Conservation (phyloP, 805 yeast genomes). For the Yarrowia sp. region DNA sequence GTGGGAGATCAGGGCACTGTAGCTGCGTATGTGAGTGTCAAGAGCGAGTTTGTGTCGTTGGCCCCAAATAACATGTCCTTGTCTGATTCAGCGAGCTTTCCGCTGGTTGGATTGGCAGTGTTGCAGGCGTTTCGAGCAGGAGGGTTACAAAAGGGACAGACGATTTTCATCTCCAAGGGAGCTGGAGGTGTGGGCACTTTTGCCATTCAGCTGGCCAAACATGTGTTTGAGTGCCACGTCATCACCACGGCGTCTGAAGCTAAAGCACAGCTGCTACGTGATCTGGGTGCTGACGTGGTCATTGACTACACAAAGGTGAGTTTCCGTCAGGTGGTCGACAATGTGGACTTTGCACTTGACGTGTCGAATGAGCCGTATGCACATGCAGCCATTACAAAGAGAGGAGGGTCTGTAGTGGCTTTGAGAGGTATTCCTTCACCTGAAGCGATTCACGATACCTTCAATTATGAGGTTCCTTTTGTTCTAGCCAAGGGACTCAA, state of each 20-base stretch:
- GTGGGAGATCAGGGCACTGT: conserved; percentile 56
- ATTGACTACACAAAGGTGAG: conserved; percentile 51
- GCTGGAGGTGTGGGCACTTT: conserved; percentile 65
- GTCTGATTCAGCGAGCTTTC: conserved; percentile 63
- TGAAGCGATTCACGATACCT: conserved; percentile 5
- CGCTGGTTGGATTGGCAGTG: conserved; percentile 40
- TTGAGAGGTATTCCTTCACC: conserved; percentile 2
- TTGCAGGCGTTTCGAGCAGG: conserved; percentile 60
- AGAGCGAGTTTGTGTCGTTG: background rate
- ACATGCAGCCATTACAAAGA: background rate
- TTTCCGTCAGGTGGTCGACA: background rate
- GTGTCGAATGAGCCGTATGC: conserved; percentile 2
- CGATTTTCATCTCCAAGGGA: conserved; percentile 40
- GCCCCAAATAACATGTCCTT: conserved; percentile 40
- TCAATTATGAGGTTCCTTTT: background rate
- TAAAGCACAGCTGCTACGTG: conserved; percentile 45
- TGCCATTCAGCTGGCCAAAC: conserved; percentile 56
- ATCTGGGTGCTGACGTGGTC: conserved; percentile 59
- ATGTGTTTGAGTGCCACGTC: conserved; percentile 42
- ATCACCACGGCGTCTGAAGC: conserved; percentile 55
- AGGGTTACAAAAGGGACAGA: conserved; percentile 4
- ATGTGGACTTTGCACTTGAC: background rate
- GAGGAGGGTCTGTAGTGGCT: background rate
- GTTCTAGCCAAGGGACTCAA: background rate
- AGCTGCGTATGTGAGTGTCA: conserved; percentile 37